Evolutionary conservation across 345 rosid species (phyloP).

Genomic region (Ceriops tagal): DNA sequence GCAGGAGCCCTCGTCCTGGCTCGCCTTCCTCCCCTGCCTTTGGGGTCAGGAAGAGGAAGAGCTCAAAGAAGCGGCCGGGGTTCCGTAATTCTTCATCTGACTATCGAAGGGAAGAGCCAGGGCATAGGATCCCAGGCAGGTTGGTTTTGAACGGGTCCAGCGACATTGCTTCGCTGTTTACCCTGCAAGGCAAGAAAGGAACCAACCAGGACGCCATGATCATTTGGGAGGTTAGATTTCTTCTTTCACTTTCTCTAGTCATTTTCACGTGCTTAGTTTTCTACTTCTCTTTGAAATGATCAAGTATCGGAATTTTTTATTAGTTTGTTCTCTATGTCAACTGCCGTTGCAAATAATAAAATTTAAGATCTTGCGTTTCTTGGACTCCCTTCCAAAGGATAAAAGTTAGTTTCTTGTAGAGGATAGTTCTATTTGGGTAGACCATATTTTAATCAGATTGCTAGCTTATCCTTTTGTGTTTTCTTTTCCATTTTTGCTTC

Average conservation of each 20-base stretch:
- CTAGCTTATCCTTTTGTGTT: no score
- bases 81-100: conserved; percentile 62
- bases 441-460: no score
- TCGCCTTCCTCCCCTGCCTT: conserved; percentile 70
- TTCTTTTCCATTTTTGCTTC: no score
- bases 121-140: conserved; percentile 75
- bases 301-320: background rate
- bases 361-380: no score
- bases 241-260: conserved; percentile 1
- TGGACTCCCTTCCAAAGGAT: no score
- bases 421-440: background rate
- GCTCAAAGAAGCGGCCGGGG: conserved; percentile 50
- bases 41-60: conserved; percentile 64
- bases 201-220: conserved; percentile 98
- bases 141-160: conserved; percentile 79
- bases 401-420: background rate
- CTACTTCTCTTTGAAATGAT: conserved; percentile 12
- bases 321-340: no score
- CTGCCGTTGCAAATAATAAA: no score
- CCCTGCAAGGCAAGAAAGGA: conserved; percentile 97
- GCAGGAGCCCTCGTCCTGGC: conserved; percentile 88
- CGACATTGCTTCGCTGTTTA: conserved; percentile 75
- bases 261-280: background rate
- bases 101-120: conserved; percentile 59
- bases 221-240: conserved; percentile 89